phyloP scores from a whole-genome alignment of 2,329 filamentous ascomycete species.

The Elsinoe ampelina region DNA sequence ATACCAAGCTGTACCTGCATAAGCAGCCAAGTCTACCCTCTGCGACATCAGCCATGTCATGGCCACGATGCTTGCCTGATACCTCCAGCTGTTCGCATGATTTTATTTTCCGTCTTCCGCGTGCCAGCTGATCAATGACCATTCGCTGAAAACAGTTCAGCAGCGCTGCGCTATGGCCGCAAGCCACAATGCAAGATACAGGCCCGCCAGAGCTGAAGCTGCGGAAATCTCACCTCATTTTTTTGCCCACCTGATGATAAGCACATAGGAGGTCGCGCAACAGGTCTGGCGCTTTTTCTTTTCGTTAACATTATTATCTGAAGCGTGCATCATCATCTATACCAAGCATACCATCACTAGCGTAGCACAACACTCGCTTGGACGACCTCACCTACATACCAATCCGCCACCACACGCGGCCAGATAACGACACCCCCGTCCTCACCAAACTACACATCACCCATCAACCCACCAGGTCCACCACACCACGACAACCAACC shows the following conservation, averaged over 20 bases:
- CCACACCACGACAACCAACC: not conserved
- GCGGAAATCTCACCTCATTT: conserved; percentile 4
- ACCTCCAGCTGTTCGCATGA: not conserved
- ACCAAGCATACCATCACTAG: not conserved
- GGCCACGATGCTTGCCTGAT: not conserved
- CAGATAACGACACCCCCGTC: not conserved
- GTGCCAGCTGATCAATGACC: not conserved
- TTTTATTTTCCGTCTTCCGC: not conserved
- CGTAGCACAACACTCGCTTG: not conserved
- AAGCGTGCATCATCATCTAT: not conserved
- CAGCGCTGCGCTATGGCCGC: not conserved
- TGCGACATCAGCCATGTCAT: not conserved
- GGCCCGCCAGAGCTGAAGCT: not conserved
- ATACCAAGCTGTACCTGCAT: not conserved
- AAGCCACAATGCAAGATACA: not conserved
- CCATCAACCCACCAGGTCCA: too few relatives aligned
- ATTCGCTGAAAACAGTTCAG: conserved; percentile 1
- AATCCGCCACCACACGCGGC: too few relatives aligned
- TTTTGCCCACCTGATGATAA: not conserved
- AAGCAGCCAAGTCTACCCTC: not conserved
- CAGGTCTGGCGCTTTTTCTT: not conserved
- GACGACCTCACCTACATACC: not conserved
- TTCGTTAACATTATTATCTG: not conserved
- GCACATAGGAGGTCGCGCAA: not conserved
- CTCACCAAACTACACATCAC: not conserved